These are phyloP conservation scores for Aspergillus melleus DNA, from an alignment of 2,329 filamentous ascomycete species.

Conservation along the genomic window DNA sequence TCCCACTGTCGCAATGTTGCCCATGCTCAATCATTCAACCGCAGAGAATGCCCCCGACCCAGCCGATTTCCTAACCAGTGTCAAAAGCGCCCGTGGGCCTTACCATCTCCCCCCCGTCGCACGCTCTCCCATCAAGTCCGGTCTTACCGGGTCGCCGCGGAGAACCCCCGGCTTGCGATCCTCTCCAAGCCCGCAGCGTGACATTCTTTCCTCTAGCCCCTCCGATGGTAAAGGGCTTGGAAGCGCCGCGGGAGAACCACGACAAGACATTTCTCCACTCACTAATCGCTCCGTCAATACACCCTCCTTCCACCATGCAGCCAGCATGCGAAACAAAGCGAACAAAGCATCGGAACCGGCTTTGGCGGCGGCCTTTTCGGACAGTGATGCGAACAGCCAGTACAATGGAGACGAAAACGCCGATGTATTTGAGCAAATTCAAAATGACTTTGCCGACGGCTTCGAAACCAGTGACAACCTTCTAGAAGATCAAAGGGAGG, in stretches of 20 bases:
- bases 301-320: slow-evolving; percentile 18
- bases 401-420: slow-evolving; percentile 36
- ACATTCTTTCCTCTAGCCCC: slow-evolving; percentile 39
- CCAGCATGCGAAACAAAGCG: slow-evolving; percentile 24
- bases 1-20: neutral
- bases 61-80: slow-evolving; percentile 40
- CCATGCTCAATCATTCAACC: slow-evolving; percentile 11
- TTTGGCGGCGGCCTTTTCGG: slow-evolving; percentile 33
- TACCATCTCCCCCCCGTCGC: slow-evolving; percentile 43
- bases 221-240: slow-evolving; percentile 33
- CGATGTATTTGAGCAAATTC: slow-evolving; percentile 26
- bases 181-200: slow-evolving; percentile 39
- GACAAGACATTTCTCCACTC: slow-evolving; percentile 35
- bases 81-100: slow-evolving; percentile 33
- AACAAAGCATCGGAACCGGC: slow-evolving; percentile 21
- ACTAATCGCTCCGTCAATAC: slow-evolving; percentile 38
- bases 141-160: slow-evolving; percentile 43
- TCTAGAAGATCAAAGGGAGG: slow-evolving; percentile 19
- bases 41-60: slow-evolving; percentile 44
- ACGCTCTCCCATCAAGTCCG: slow-evolving; percentile 48
- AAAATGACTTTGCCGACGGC: slow-evolving; percentile 27
- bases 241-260: slow-evolving; percentile 23
- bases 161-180: slow-evolving; percentile 44
- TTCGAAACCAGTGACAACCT: slow-evolving; percentile 28
- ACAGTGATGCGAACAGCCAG: slow-evolving; percentile 33